Evolutionary conservation across 2,329 filamentous ascomycete species (phyloP), one percentile per base, ranked within the genome.

Genomic region (Neofusicoccum cordaticola): DNA sequence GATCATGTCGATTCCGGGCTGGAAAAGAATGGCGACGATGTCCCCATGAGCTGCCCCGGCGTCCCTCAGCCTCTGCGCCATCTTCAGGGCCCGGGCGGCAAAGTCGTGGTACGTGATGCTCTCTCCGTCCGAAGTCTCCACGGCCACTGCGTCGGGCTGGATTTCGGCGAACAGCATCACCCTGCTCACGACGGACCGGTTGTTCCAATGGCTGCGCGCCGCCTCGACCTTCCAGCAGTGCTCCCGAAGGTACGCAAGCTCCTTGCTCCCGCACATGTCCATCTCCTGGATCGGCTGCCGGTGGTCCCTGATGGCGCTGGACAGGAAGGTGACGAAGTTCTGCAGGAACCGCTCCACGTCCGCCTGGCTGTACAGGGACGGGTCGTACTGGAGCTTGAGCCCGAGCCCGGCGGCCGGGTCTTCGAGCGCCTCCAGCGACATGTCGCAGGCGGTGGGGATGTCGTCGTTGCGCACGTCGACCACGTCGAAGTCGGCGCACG

Each of bases 321-420:
- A 67, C 50, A 71, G 62, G 63, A 71, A 72, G 7, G 66, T 47
- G 11, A 69, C 35, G 65, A 72, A 72, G 51, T 71, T 71, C 53
- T 71, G 68, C 17, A 70, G 68, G 65, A 71, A 72, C 27, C 68
- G 70, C 19, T 69, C 69, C 70, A 72, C 71, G 39, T 71, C 70
- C 15, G 66, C 50, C 9, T 47, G 58, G 13, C 64, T 66, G 45
- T 72, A 72, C 4, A 71, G 51, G 11, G 66, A 66, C n/a, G 67
- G 68, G 3, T 65, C 66, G 66, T 69, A 72, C 62, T 70, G 67
- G 0, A 72, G 60, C 9, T 66, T 65, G 15, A 72, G 63, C 11
- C 66, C 65, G 8, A 72, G 53, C 2, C 70, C 70, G 12, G 66
- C 69, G 7, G 68, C 65, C 8, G 47, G 35, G 45, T 71, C 68